phyloP scores from a whole-genome alignment of 345 rosid genomes.

The Melastoma malabathricum region DNA sequence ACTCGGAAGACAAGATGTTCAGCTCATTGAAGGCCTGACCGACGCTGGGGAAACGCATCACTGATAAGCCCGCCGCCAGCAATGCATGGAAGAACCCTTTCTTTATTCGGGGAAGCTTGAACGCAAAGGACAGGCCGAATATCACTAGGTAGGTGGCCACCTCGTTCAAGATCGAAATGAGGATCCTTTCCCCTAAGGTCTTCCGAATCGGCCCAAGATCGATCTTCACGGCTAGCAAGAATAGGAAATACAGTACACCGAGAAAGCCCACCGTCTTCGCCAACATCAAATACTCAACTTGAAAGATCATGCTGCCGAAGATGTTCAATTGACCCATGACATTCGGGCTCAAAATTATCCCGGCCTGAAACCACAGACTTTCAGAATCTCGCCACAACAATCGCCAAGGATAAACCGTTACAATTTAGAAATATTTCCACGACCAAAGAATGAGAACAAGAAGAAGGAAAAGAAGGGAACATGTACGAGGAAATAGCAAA shows the following conservation, averaged over 20 bases:
- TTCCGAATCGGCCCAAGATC: neutral
- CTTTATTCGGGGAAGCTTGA: neutral
- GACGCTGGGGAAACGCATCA: slow-evolving; percentile 3
- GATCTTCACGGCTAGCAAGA: slow-evolving; percentile 6
- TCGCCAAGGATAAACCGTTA: too few relatives aligned
- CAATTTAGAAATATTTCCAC: too few relatives aligned
- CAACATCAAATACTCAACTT: neutral
- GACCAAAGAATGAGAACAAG: too few relatives aligned
- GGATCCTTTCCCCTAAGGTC: neutral
- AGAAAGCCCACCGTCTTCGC: neutral
- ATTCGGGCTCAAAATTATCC: slow-evolving; percentile 3
- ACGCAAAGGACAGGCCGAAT: neutral
- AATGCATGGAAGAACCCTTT: neutral
- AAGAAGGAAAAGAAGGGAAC: neutral
- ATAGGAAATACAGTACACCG: slow-evolving; percentile 1
- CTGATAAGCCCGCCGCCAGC: neutral
- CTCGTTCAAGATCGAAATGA: neutral
- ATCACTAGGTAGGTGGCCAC: neutral
- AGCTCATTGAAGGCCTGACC: slow-evolving; percentile 4
- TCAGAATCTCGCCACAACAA: too few relatives aligned
- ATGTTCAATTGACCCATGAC: neutral
- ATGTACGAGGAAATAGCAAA: slow-evolving; percentile 16
- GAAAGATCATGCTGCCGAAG: neutral
- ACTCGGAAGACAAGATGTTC: slow-evolving; percentile 6
- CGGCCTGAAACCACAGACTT: slow-evolving; percentile 5